Evolutionary conservation across 352 stramenopile species (phyloP).

Genomic region (Globisporangium abappressorium): DNA sequence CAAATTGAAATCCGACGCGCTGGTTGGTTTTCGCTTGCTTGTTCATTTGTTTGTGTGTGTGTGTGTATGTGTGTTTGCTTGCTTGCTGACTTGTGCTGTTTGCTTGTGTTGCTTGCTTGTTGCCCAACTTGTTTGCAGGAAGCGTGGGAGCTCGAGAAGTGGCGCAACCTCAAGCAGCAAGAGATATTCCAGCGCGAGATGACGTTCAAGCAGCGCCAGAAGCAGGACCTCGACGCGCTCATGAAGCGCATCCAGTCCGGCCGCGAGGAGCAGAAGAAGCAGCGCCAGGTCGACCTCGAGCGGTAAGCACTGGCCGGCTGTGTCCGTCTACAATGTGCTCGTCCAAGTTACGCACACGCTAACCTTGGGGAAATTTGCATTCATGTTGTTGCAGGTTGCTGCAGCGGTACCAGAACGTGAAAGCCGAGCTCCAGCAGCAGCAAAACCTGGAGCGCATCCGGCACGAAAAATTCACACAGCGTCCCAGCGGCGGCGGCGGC

Average conservation of each 20-base stretch:
- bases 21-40: constrained; percentile 27
- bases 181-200: constrained; percentile 94
- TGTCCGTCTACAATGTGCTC: neutral
- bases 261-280: constrained; percentile 94
- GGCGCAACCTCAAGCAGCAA: constrained; percentile 92
- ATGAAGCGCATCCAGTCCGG: constrained; percentile 94
- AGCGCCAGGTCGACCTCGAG: constrained; percentile 92
- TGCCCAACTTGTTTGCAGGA: constrained; percentile 34
- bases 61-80: constrained; percentile 2
- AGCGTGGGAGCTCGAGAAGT: constrained; percentile 94
- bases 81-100: neutral
- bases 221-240: constrained; percentile 91
- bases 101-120: neutral
- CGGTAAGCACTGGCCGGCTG: constrained; percentile 26
- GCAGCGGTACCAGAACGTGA: constrained; percentile 95
- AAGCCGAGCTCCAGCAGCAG: constrained; percentile 92
- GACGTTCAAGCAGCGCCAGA: constrained; percentile 93
- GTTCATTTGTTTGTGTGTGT: neutral
- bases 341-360: neutral
- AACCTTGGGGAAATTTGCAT: neutral
- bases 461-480: constrained; percentile 74
- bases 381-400: constrained; percentile 47
- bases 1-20: constrained; percentile 93
- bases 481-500: constrained; percentile 17
- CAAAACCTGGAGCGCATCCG: constrained; percentile 93